A percentile compares a stretch with the other conserved stretches of the same genome.
Evolutionary conservation across 768 basidiomycete genomes (phyloP).

Genomic region (Rhodosporidiobolus odoratus): DNA sequence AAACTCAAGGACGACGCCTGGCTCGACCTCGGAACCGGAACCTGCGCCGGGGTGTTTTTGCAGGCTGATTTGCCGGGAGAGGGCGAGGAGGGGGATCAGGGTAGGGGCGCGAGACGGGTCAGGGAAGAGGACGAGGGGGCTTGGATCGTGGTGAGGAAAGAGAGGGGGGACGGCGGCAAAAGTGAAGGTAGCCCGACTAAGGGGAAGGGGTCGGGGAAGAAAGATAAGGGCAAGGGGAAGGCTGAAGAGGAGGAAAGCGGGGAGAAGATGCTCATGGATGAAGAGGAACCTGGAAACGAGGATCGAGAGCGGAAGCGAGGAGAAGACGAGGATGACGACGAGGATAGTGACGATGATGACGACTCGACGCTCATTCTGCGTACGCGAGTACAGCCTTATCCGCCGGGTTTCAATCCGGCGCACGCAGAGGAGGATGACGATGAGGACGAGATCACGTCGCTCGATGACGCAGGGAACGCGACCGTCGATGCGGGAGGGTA

Average conservation of each 20-base stretch:
- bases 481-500: slow-evolving; percentile 33
- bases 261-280: background rate
- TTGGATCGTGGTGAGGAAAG: slow-evolving; percentile 65
- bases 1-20: slow-evolving; percentile 84
- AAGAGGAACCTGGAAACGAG: background rate
- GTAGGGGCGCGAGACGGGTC: background rate
- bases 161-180: slow-evolving; percentile 61
- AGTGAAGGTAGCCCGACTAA: slow-evolving; percentile 70
- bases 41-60: slow-evolving; percentile 56
- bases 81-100: slow-evolving; percentile 50
- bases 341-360: background rate
- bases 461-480: slow-evolving; percentile 23
- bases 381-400: slow-evolving; percentile 49
- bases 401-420: slow-evolving; percentile 13
- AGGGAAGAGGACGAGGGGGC: slow-evolving; percentile 28
- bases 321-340: slow-evolving; percentile 12
- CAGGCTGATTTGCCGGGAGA: slow-evolving; percentile 56
- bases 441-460: slow-evolving; percentile 20
- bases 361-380: slow-evolving; percentile 42
- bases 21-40: slow-evolving; percentile 95
- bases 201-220: slow-evolving; percentile 81
- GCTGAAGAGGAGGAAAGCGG: background rate
- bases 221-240: slow-evolving; percentile 51
- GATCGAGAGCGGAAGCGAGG: background rate
- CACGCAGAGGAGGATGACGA: slow-evolving; percentile 26